Percentiles rank a stretch among this genome's conserved stretches.
phyloP scores from a whole-genome alignment of 2,329 filamentous ascomycete species.

The Penicillium sp. region DNA sequence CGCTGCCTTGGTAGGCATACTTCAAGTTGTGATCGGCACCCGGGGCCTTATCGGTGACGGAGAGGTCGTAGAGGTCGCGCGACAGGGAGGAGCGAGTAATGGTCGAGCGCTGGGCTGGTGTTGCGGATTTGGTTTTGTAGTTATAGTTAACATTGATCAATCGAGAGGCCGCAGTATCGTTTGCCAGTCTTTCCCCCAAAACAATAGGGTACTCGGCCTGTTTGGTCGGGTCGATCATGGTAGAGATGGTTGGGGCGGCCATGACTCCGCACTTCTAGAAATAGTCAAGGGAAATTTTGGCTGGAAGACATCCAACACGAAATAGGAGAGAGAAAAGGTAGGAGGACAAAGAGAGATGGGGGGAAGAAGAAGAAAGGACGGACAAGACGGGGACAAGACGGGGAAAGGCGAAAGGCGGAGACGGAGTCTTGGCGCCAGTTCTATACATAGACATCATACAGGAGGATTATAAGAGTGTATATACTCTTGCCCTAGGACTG shows the following conservation, averaged over 20 bases:
- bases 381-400: slow-evolving; percentile 16
- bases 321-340: not conserved
- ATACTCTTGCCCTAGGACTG: too few species aligned
- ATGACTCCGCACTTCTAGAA: slow-evolving; percentile 24
- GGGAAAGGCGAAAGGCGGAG: slow-evolving; percentile 26
- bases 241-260: slow-evolving; percentile 37
- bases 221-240: slow-evolving; percentile 49
- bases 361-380: slow-evolving; percentile 10
- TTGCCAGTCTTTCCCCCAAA: slow-evolving; percentile 47
- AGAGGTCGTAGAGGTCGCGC: slow-evolving; percentile 44
- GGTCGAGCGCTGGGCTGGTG: slow-evolving; percentile 42
- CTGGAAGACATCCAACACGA: slow-evolving; percentile 5
- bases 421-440: slow-evolving; percentile 2
- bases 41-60: slow-evolving; percentile 46
- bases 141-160: slow-evolving; percentile 52
- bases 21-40: slow-evolving; percentile 44
- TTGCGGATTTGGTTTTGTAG: slow-evolving; percentile 49
- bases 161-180: slow-evolving; percentile 27
- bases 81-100: slow-evolving; percentile 40
- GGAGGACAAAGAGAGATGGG: not conserved
- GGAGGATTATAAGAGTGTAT: not conserved
- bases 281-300: not conserved
- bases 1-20: slow-evolving; percentile 47
- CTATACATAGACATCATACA: not conserved
- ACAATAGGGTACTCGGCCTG: slow-evolving; percentile 53